phyloP scores from a whole-genome alignment of 345 rosid species.

The Sonneratia caseolaris region DNA sequence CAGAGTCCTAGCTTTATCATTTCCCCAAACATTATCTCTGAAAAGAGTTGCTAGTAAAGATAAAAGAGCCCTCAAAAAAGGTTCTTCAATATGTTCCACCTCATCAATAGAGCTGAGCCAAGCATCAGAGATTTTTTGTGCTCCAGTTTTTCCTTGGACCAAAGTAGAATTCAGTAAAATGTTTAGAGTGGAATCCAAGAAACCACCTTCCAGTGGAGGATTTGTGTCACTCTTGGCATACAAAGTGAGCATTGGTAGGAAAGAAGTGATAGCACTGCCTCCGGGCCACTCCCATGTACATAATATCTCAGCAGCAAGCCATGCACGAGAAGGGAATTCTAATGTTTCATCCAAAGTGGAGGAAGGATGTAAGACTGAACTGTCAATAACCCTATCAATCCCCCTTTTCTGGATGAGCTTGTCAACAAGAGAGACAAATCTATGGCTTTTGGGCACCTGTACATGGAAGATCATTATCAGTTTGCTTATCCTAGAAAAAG shows the following conservation, averaged over 20 bases:
- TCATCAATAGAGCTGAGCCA: conserved; percentile 36
- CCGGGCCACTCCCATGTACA: conserved; percentile 98
- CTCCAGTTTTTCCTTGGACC: conserved; percentile 39
- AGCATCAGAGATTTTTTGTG: conserved; percentile 23
- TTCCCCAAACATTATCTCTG: conserved; percentile 55
- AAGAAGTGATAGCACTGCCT: conserved; percentile 57
- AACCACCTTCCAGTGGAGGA: conserved; percentile 22
- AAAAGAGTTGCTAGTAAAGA: conserved; percentile 52
- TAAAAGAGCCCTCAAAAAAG: conserved; percentile 75
- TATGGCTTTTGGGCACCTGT: conserved; percentile 49
- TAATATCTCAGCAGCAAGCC: conserved; percentile 85
- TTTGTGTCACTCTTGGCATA: conserved; percentile 35
- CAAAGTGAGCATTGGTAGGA: conserved; percentile 51
- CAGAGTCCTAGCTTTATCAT: conserved; percentile 47
- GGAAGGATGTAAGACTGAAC: conserved; percentile 15
- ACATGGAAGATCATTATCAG: conserved; percentile 4
- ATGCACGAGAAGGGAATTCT: conserved; percentile 43
- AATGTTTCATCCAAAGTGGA: conserved; percentile 16
- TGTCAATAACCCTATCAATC: conserved; percentile 35
- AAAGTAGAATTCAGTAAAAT: conserved; percentile 82
- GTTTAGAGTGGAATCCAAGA: conserved; percentile 55
- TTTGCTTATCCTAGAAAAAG: background rate
- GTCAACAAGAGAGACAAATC: conserved; percentile 57
- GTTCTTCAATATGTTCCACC: conserved; percentile 49
- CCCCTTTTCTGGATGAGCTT: conserved; percentile 62